These are phyloP conservation scores for Xylaria sp. DNA, from an alignment of 2,329 filamentous ascomycete species.

Conservation along the genomic window DNA sequence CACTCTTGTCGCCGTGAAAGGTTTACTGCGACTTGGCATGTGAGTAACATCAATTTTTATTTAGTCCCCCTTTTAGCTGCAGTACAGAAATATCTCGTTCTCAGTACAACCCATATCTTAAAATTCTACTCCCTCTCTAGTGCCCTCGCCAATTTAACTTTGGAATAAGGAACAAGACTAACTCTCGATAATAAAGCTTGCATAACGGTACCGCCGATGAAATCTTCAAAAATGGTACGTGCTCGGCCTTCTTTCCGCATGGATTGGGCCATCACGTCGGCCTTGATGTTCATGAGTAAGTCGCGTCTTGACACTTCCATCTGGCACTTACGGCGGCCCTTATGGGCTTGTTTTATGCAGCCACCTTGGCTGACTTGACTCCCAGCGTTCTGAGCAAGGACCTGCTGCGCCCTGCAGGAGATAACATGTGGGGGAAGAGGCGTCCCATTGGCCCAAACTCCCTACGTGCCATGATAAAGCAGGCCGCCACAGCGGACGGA, in stretches of 20 bases:
- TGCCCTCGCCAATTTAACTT: background rate
- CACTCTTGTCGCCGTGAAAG: conserved; percentile 76
- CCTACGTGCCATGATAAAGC: conserved; percentile 49
- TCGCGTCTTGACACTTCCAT: conserved; percentile 11
- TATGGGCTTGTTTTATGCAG: background rate
- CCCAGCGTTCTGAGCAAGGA: conserved; percentile 49
- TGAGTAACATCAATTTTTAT: conserved; percentile 15
- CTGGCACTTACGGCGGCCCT: background rate
- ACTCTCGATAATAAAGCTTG: conserved; percentile 52
- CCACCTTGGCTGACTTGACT: conserved; percentile 11
- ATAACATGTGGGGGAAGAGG: conserved; percentile 50
- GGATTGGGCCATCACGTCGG: conserved; percentile 74
- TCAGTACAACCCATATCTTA: background rate
- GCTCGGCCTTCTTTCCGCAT: conserved; percentile 73
- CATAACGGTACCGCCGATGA: conserved; percentile 68
- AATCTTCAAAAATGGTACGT: conserved; percentile 63
- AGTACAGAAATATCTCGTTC: background rate
- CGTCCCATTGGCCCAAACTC: conserved; percentile 48
- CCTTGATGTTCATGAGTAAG: conserved; percentile 70
- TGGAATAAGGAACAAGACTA: background rate
- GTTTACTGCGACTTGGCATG: conserved; percentile 77
- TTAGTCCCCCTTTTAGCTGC: background rate
- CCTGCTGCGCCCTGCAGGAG: conserved; percentile 46
- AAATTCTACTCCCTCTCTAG: background rate
- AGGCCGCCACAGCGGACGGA: conserved; percentile 33